phyloP scores from a whole-genome alignment of 345 rosid species.

The Camelina neglecta region DNA sequence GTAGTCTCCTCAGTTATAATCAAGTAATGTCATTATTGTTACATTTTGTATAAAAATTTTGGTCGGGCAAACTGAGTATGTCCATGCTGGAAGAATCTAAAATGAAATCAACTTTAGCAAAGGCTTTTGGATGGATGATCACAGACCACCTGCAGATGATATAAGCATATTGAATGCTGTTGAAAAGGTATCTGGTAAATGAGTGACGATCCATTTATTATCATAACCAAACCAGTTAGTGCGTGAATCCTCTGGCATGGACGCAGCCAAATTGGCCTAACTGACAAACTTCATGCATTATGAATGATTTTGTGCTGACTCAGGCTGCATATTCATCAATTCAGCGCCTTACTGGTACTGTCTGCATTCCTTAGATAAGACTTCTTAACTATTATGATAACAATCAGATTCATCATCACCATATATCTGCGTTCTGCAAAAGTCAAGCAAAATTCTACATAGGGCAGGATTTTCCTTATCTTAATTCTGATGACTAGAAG shows the following conservation, averaged over 20 bases:
- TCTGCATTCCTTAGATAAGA: constrained; percentile 34
- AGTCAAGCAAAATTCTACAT: constrained; percentile 45
- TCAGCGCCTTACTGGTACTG: constrained; percentile 34
- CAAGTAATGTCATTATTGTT: constrained; percentile 26
- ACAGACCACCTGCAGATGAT: constrained; percentile 47
- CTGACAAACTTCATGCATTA: constrained; percentile 35
- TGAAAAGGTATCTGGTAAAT: constrained; percentile 46
- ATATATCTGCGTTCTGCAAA: constrained; percentile 45
- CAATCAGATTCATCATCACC: constrained; percentile 37
- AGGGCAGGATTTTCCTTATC: constrained; percentile 35
- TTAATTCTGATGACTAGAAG: constrained; percentile 52
- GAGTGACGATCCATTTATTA: constrained; percentile 46
- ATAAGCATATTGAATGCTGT: constrained; percentile 44
- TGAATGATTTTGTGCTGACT: constrained; percentile 18
- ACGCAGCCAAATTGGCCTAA: constrained; percentile 26
- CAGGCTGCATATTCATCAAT: constrained; percentile 24
- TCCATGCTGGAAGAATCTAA: constrained; percentile 25
- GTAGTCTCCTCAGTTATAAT: background rate
- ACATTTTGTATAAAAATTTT: constrained; percentile 19
- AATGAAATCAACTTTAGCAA: constrained; percentile 15
- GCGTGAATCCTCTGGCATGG: constrained; percentile 29
- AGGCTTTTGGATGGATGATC: constrained; percentile 26
- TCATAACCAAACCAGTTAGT: constrained; percentile 38
- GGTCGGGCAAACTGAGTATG: constrained; percentile 7
- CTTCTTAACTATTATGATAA: constrained; percentile 37